Evolutionary conservation across 305 asterid species (phyloP), one percentile per base, ranked within the genome.

Genomic region (Rubia peregrina): DNA sequence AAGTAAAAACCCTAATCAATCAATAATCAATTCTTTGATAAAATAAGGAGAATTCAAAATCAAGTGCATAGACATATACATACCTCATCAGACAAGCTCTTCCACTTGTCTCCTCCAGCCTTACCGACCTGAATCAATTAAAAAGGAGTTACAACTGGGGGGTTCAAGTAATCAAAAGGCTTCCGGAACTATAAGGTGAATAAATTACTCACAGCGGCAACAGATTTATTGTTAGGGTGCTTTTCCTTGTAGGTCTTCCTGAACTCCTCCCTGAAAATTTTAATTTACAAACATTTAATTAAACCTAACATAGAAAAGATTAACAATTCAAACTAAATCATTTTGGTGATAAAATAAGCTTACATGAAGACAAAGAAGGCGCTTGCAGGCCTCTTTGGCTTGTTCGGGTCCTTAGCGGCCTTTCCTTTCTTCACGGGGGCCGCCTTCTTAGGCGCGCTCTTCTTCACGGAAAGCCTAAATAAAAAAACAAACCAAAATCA

Each of bases 301-400:
- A 65, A 72, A 73, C 74, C 68, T 7, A 21, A 9, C 6, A 49
- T 0, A 0, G 1, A 36, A 40, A 38, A 42, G 43, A 19, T 1
- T 9, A 67, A 0, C 61, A 30, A 6, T 1, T 24, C 0, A 33
- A 6, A n/a, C 2, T 1, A 51, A 68, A 0, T 1, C 0, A 14
- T 26, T 13, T 0, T 9, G 57, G 2, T n/a, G 26, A 55, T 41
- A 2, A 13, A 24, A 0, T 14, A 5, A 41, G 67, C 4, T n/a
- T 75, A 92, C 98, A 92, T 88, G 91, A 92, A 92, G 57, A 92
- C 95, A 64, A 92, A 92, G 86, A 92, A 92, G 46, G 97, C 96
- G 76, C 97, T 92, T 2, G 95, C 85, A 67, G 98, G 90, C 88
- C 96, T 90, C 86, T 88, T 92, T 2, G 98, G 98, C 88, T 88